phyloP scores from a whole-genome alignment of 106 monocot genomes.

The Dendrobium chrysotoxum region DNA sequence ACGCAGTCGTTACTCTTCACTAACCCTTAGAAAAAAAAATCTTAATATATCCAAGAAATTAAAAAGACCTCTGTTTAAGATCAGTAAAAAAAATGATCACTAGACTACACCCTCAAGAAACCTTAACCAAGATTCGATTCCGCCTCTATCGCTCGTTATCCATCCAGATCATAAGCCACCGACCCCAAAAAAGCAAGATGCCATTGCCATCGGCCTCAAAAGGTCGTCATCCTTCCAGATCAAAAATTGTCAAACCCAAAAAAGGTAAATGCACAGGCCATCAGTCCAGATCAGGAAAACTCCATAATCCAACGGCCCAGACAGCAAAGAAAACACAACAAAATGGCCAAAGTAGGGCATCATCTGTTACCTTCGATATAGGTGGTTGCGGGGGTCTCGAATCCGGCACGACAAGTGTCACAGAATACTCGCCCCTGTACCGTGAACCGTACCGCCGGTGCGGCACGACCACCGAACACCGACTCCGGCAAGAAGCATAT shows the following conservation, averaged over 20 bases:
- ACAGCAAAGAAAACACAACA: neutral
- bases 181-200: neutral
- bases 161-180: neutral
- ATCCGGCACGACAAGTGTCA: conserved; percentile 75
- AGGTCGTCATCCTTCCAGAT: neutral
- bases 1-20: neutral
- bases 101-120: neutral
- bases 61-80: neutral
- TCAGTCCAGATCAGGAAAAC: neutral
- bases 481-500: conserved; percentile 13
- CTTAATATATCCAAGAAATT: neutral
- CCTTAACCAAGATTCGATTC: neutral
- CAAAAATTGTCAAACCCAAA: neutral
- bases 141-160: neutral
- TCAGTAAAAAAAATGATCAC: neutral
- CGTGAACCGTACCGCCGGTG: conserved; percentile 18
- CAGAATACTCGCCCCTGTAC: conserved; percentile 81
- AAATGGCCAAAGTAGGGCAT: neutral
- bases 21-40: neutral
- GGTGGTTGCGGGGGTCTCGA: conserved; percentile 83
- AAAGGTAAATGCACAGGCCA: neutral
- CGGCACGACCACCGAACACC: conserved; percentile 18
- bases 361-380: conserved; percentile 43
- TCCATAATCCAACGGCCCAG: neutral
- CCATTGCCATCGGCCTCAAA: neutral